phyloP scores from a whole-genome alignment of 2,329 filamentous ascomycete species.

The Ophiostoma sp. region DNA sequence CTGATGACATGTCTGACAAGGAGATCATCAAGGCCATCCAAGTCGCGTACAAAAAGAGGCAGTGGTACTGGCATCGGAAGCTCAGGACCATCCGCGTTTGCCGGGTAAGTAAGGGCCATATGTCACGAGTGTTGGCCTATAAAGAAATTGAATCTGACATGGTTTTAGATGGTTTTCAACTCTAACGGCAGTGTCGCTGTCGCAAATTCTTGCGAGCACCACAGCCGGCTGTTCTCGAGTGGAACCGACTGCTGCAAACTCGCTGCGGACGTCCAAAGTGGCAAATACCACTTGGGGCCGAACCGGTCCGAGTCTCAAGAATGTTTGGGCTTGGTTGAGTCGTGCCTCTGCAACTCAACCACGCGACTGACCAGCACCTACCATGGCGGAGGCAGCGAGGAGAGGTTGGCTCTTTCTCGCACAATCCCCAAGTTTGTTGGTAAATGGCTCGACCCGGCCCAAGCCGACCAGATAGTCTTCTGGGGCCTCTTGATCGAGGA shows the following conservation, averaged over 20 bases:
- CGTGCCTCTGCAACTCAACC: background rate
- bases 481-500: background rate
- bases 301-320: too few relatives aligned
- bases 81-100: background rate
- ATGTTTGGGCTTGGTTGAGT: background rate
- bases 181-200: background rate
- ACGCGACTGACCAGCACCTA: background rate
- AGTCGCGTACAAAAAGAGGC: background rate
- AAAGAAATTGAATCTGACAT: background rate
- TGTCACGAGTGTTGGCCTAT: background rate
- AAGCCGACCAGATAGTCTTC: background rate
- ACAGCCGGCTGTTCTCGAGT: background rate
- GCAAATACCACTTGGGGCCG: background rate
- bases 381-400: background rate
- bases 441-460: background rate
- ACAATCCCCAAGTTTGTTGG: background rate
- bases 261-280: background rate
- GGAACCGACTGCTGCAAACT: background rate
- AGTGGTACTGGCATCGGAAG: background rate
- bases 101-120: background rate
- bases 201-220: background rate
- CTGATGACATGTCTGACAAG: background rate
- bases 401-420: background rate
- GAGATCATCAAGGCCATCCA: background rate
- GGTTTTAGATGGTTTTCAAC: background rate